Conservation (phyloP, 2,329 filamentous ascomycete genomes). For the Aspergillus sp. region DNA sequence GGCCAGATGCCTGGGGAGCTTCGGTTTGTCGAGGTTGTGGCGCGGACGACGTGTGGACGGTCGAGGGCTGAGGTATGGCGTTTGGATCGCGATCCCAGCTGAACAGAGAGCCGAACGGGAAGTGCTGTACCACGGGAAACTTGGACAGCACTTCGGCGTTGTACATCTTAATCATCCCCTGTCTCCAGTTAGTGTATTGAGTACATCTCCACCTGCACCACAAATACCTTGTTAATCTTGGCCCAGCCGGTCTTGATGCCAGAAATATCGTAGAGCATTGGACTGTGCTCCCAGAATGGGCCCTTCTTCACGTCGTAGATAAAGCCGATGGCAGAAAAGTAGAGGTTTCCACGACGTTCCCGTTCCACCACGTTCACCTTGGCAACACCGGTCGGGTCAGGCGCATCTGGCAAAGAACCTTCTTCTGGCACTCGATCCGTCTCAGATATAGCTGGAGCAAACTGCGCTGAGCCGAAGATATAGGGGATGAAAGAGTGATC, state of each 20-base stretch:
- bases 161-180: constrained; percentile 99
- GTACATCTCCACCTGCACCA: not conserved
- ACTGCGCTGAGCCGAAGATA: constrained; percentile 90
- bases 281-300: constrained; percentile 96
- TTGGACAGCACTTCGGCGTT: constrained; percentile 94
- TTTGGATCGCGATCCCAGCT: constrained; percentile 71
- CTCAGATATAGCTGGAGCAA: constrained; percentile 71
- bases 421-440: constrained; percentile 70
- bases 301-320: constrained; percentile 97
- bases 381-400: constrained; percentile 69
- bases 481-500: constrained; percentile 95
- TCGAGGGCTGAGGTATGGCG: constrained; percentile 52
- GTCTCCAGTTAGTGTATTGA: constrained; percentile 3
- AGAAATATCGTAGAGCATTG: constrained; percentile 90
- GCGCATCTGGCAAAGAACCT: constrained; percentile 72
- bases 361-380: constrained; percentile 65
- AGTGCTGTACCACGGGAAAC: constrained; percentile 98
- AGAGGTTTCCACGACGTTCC: constrained; percentile 73
- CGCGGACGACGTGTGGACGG: constrained; percentile 55
- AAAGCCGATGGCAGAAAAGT: constrained; percentile 94
- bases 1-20: constrained; percentile 19
- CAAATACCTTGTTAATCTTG: constrained; percentile 82
- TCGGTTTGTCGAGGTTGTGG: constrained; percentile 28
- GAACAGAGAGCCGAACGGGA: constrained; percentile 79
- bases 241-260: constrained; percentile 93